Percentiles rank a stretch among this genome's conserved stretches.
phyloP scores from a whole-genome alignment of 768 basidiomycete species.

The Serendipita vermifera region DNA sequence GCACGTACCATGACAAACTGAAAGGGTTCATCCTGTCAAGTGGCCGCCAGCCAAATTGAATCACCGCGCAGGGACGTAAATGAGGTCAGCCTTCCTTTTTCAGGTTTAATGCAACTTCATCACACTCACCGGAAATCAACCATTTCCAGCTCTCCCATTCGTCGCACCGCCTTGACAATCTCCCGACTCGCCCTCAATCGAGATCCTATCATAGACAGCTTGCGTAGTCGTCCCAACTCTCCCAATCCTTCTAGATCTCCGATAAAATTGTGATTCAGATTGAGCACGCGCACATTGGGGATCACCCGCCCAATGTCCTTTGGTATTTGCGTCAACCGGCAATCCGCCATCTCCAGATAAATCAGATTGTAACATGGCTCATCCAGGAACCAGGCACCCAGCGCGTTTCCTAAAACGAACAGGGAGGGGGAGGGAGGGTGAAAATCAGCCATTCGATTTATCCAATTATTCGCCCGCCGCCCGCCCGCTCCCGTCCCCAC shows the following conservation, averaged over 20 bases:
- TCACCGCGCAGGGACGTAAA: not conserved
- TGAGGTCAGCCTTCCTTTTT: not conserved
- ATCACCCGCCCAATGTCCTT: slow-evolving; percentile 44
- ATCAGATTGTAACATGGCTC: slow-evolving; percentile 78
- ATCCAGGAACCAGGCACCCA: slow-evolving; percentile 35
- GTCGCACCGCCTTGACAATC: slow-evolving; percentile 55
- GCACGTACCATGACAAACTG: slow-evolving; percentile 91
- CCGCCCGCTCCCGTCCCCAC: not conserved
- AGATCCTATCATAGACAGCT: slow-evolving; percentile 76
- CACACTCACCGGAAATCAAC: slow-evolving; percentile 70
- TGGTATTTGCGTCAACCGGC: slow-evolving; percentile 69
- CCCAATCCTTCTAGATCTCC: slow-evolving; percentile 52
- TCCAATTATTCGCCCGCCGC: too few species aligned
- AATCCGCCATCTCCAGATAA: slow-evolving; percentile 85
- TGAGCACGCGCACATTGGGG: slow-evolving; percentile 82
- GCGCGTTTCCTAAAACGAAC: slow-evolving; percentile 51
- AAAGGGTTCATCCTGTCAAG: slow-evolving; percentile 79
- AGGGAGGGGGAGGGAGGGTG: slow-evolving; percentile 17
- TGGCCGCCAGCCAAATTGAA: slow-evolving; percentile 6
- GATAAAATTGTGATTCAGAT: slow-evolving; percentile 95
- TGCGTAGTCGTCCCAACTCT: slow-evolving; percentile 62
- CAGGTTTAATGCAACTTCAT: not conserved
- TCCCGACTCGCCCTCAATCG: slow-evolving; percentile 62
- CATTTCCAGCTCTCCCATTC: slow-evolving; percentile 73
- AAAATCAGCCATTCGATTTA: too few species aligned